Evolutionary conservation across 805 yeast species (phyloP), one percentile per base, ranked within the genome.

Genomic region (Myxozyma nipponensis): DNA sequence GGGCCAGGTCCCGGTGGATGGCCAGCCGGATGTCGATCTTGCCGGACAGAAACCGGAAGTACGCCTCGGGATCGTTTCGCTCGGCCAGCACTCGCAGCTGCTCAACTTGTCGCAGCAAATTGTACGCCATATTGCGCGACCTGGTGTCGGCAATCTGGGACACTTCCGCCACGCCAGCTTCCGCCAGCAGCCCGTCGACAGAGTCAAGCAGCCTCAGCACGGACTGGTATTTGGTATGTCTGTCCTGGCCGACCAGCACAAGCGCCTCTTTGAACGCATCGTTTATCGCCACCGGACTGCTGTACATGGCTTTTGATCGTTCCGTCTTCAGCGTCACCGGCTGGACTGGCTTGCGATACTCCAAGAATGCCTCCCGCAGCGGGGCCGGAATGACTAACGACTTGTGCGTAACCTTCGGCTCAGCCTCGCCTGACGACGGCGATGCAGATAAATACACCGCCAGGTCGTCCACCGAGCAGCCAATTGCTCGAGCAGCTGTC

Each of bases 21-120:
- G 96, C 95, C 62, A 79, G 80, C 1, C 78, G 64, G 63, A 82
- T 75, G 67, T 91, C 95, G 48, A 84, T 69, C 9, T 71, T 59
- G 13, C 74, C 72, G 3, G 77, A 68, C 39, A 70, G 58, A 78
- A 73, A 67, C 84, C 86, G 71, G 19, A 78, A 87, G 49, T 79
- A 72, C 10, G 88, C 96, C 67, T 88, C 95, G 15, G 98, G 98
- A 66, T 90, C 87, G 64, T 75, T 67, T 42, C 74, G 62, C 66
- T 91, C 95, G 1, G 95, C 88, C 49, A 77, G 71, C 6, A 79
- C 73, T 26, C 73, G 65, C 23, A 80, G 66, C 49, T 67, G 53
- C 44, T 46, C 57, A 13, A 43, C 28, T 15, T 38, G 39, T 2
- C 23, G 32, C n/a, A 41, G 23, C 3, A 18, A n/a, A n/a, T 45